Conservation (phyloP, 495 filamentous ascomycete species). For the Glarea lozoyensis region DNA sequence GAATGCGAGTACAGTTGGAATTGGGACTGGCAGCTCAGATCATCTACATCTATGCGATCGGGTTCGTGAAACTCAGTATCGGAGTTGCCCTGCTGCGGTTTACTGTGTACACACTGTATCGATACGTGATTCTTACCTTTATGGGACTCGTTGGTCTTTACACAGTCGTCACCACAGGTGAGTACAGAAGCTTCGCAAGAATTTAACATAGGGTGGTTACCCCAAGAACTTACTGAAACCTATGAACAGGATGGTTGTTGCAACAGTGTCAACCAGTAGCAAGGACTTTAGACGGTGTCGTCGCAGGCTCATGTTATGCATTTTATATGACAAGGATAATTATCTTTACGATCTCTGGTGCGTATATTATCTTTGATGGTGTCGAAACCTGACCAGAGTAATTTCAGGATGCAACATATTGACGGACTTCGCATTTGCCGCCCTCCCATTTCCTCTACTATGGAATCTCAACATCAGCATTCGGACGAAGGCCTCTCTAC, state of each 20-base stretch:
- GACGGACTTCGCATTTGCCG: conserved; percentile 31
- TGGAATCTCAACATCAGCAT: conserved; percentile 36
- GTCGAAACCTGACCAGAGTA: neutral
- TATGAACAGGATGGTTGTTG: too few relatives aligned
- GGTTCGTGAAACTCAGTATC: conserved; percentile 35
- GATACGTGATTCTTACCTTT: neutral
- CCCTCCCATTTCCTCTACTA: conserved; percentile 33
- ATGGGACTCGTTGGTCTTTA: conserved; percentile 29
- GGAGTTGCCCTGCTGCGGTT: conserved; percentile 35
- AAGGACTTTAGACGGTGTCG: too few relatives aligned
- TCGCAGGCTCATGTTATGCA: too few relatives aligned
- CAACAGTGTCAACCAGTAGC: too few relatives aligned
- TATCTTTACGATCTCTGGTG: neutral
- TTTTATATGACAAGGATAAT: too few relatives aligned
- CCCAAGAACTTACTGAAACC: too few relatives aligned
- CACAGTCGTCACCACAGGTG: conserved; percentile 13
- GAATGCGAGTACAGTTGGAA: conserved; percentile 16
- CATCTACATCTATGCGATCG: conserved; percentile 31
- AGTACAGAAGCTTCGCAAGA: too few relatives aligned
- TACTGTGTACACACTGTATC: neutral
- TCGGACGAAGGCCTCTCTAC: conserved; percentile 29
- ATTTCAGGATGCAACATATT: conserved; percentile 1
- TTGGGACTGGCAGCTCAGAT: conserved; percentile 34
- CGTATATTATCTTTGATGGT: neutral
- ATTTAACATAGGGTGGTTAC: too few relatives aligned